A percentile compares a stretch with the other conserved stretches of the same genome.
Evolutionary conservation across 177 flowering plant genomes (phyloP).

Genomic region (Vitis hybrid): DNA sequence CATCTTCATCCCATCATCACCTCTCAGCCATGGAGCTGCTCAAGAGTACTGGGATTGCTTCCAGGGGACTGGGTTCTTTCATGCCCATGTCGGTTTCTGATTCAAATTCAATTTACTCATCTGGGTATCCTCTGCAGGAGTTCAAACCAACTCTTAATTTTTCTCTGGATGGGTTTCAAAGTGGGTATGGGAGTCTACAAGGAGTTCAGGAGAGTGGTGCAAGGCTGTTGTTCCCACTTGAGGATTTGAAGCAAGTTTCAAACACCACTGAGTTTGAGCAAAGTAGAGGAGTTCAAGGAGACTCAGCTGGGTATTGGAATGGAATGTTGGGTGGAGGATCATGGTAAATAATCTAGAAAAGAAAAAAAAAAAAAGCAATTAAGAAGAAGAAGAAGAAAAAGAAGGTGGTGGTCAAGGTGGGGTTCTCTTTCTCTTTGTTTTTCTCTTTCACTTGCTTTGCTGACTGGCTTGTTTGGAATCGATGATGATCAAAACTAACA

Average conservation of each 20-base stretch:
- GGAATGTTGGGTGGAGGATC: conserved; percentile 43
- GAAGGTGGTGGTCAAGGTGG: conserved; percentile 1
- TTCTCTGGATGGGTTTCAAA: conserved; percentile 32
- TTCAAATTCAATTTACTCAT: conserved; percentile 8
- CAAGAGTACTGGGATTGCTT: conserved; percentile 17
- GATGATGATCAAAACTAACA: conserved; percentile 8
- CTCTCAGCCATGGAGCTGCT: conserved; percentile 31
- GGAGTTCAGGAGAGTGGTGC: conserved; percentile 26
- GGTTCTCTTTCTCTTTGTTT: too few species aligned
- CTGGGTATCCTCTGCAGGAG: conserved; percentile 36
- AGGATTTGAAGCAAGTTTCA: conserved; percentile 29
- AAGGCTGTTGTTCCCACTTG: conserved; percentile 38
- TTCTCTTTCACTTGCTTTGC: too few species aligned
- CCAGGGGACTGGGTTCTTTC: conserved; percentile 24
- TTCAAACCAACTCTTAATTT: conserved; percentile 35
- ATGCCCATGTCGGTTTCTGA: conserved; percentile 18
- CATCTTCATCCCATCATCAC: conserved; percentile 13
- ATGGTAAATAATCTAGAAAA: conserved; percentile 15
- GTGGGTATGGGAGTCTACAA: conserved; percentile 23
- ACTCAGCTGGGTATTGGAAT: conserved; percentile 31
- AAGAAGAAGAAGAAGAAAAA: not conserved
- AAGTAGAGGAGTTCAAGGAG: conserved; percentile 17
- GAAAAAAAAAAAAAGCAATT: not conserved
- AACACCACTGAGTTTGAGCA: conserved; percentile 15
- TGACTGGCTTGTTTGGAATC: conserved; percentile 1